phyloP scores from a whole-genome alignment of 305 asterid species.

The Caryopteris hybrid region DNA sequence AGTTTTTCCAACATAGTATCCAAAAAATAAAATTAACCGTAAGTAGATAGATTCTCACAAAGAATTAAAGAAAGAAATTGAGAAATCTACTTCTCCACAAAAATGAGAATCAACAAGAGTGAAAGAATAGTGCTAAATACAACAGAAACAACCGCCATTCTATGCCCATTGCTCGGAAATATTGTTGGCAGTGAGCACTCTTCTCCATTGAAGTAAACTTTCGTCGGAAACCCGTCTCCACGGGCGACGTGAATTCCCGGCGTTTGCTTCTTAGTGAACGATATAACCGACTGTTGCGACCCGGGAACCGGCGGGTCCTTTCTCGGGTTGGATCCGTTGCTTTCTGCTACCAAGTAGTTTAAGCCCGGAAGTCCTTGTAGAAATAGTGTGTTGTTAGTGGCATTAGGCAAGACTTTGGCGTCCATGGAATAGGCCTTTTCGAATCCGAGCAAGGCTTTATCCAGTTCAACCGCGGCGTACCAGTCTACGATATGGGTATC shows the following conservation, averaged over 20 bases:
- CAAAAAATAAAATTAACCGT: too few species aligned
- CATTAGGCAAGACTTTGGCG: conserved; percentile 32
- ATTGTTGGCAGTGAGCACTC: conserved; percentile 67
- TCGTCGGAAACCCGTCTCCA: conserved; percentile 73
- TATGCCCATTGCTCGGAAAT: conserved; percentile 41
- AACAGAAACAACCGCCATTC: neutral
- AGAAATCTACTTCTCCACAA: neutral
- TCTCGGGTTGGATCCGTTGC: conserved; percentile 46
- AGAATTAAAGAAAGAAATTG: too few species aligned
- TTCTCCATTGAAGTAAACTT: conserved; percentile 72
- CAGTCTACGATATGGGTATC: conserved; percentile 43
- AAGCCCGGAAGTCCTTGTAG: conserved; percentile 42
- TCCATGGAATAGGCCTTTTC: conserved; percentile 58
- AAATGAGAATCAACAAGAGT: neutral
- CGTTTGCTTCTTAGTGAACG: conserved; percentile 54
- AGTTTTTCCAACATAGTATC: too few species aligned
- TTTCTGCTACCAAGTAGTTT: conserved; percentile 46
- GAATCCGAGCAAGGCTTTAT: conserved; percentile 48
- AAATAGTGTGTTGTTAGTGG: conserved; percentile 41
- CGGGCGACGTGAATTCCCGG: conserved; percentile 41
- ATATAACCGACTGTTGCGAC: conserved; percentile 57
- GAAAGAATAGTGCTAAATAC: neutral
- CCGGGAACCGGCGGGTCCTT: conserved; percentile 73
- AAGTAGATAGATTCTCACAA: too few species aligned
- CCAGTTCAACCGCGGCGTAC: conserved; percentile 57